Evolutionary conservation across 2,329 filamentous ascomycete species (phyloP).

Genomic region (Lecanicillium sp.): DNA sequence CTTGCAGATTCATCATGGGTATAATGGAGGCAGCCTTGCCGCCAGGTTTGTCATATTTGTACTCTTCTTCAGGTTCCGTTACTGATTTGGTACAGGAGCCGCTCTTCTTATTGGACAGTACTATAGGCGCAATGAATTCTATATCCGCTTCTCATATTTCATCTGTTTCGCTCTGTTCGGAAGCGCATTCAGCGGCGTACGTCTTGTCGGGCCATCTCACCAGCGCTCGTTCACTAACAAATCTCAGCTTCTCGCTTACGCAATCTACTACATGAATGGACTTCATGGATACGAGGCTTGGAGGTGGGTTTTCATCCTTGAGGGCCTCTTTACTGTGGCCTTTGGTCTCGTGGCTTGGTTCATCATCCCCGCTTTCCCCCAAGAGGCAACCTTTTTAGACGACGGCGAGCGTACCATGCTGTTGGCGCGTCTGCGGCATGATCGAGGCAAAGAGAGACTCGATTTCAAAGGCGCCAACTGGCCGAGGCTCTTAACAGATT

Average conservation of each 20-base stretch:
- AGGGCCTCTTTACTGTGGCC: conserved; percentile 45
- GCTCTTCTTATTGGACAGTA: conserved; percentile 10
- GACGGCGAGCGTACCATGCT: conserved; percentile 45
- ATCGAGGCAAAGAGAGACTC: conserved; percentile 40
- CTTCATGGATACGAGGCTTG: conserved; percentile 22
- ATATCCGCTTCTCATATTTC: conserved; percentile 11
- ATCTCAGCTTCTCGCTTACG: conserved; percentile 9
- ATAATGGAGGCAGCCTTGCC: conserved; percentile 9
- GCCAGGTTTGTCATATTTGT: conserved; percentile 7
- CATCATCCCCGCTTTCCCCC: conserved; percentile 41
- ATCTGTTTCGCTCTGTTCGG: conserved; percentile 10
- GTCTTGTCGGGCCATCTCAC: neutral
- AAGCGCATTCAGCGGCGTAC: conserved; percentile 10
- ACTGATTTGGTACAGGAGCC: conserved; percentile 1
- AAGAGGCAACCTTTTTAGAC: conserved; percentile 38
- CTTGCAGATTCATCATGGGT: conserved; percentile 10
- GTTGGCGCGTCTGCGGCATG: conserved; percentile 38
- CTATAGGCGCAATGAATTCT: conserved; percentile 9
- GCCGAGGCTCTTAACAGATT: conserved; percentile 26
- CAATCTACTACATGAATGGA: conserved; percentile 8
- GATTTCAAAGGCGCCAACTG: conserved; percentile 36
- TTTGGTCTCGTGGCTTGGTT: conserved; percentile 39
- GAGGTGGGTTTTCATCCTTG: conserved; percentile 56
- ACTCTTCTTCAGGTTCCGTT: too few species aligned
- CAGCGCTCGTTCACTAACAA: neutral